Base-by-base conservation (phyloP, 2,329 filamentous ascomycete species). In the Botrytis fragariae region DNA sequence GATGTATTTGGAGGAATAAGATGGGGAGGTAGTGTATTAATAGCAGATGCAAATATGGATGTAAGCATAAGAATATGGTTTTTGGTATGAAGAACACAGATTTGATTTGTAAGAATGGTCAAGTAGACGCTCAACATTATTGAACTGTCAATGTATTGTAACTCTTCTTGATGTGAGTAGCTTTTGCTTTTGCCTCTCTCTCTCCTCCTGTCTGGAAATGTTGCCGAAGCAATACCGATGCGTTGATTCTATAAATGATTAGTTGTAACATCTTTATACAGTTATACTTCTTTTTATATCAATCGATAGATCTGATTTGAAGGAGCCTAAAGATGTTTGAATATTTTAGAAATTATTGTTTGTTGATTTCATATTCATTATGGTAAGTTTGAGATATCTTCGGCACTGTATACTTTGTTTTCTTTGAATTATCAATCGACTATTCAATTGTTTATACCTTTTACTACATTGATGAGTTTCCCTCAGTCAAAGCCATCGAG, bases 241-340 rank as follows among this genome's bases (percentile, higher is more conserved):
- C 20, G 12, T 16, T n/a, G 48, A n/a, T n/a, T n/a, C n/a, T n/a
- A n/a, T n/a, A n/a, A n/a, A n/a, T n/a, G n/a, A n/a, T n/a, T n/a
- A n/a, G n/a, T n/a, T n/a, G 5, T 12, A 14, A 12, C 1, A 12
- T 14, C n/a, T 51, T n/a, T 0, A 14, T 3, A 3, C 3, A 54
- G 6, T n/a, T 54, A n/a, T 12, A 6, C 4, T 14, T n/a, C 14
- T 16, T 0, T 51, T 2, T 7, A 6, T 51, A n/a, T 6, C 48
- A 51, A 14, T 51, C 5, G 4, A 51, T 51, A 51, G 48, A 1
- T n/a, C 12, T 51, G 12, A 51, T 51, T 14, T 1, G 3, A 14
- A n/a, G 25, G 48, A 14, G 12, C 25, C 6, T n/a, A 1, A n/a
- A n/a, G 25, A 54, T 54, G 12, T n/a, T 51, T 2, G 22, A 14